Evolutionary conservation across 2,329 filamentous ascomycete genomes (phyloP), one percentile per base, ranked within the genome.

Genomic region (Helminthosporium solani): DNA sequence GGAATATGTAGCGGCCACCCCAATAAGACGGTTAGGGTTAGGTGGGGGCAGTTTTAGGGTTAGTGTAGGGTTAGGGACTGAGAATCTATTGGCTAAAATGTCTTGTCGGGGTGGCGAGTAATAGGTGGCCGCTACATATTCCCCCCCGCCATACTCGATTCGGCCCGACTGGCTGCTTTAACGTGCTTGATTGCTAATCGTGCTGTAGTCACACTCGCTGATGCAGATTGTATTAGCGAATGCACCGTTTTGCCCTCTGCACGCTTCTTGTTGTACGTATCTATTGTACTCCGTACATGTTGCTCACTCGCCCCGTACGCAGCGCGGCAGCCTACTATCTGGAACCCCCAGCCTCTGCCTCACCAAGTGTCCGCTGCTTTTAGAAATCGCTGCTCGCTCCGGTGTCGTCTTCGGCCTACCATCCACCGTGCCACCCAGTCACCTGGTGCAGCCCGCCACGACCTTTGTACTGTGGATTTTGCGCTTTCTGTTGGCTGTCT

Each of bases 381-480:
- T 56, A 41, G 27, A 15, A 18, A 6, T 38, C 40, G 40, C 18
- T 48, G n/a, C n/a, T n/a, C n/a, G n/a, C n/a, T 44, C 42, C 44
- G 33, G 49, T 36, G 41, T 40, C 34, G 16, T 33, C 41, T 45
- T 45, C 37, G 50, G 45, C 47, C 33, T 46, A 6, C 23, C 23
- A 16, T 14, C 30, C n/a, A 15, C 44, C 30, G 49, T 38, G 49
- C 49, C 47, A 44, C 53, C 52, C 35, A 19, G 51, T 55, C 54
- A 55, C 52, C 52, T 54, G 50, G 33, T 49, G 38, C 39, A 11
- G 27, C 41, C 36, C 27, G 42, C 40, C 44, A 43, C 52, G 49
- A 49, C 49, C n/a, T n/a, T n/a, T n/a, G 49, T 53, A 51, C 50
- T 45, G 49, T 43, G 27, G 28, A 52, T 48, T 54, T 53, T 49